Conservation (phyloP, 352 stramenopile species). For the Pythium sukuiense region DNA sequence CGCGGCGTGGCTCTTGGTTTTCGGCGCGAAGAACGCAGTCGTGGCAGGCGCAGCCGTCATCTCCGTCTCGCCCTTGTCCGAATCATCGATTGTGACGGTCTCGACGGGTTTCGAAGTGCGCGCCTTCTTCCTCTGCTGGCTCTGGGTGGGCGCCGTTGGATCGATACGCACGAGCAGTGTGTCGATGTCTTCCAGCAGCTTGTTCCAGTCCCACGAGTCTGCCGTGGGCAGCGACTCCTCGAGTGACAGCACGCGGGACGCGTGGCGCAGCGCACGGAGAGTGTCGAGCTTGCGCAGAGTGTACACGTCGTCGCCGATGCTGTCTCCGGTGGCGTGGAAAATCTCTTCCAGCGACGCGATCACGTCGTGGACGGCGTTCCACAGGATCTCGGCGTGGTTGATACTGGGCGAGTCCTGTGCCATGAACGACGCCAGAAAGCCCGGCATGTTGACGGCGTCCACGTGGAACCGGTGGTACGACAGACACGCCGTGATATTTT, state of each 20-base stretch:
- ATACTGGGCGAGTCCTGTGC: constrained; percentile 89
- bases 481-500: constrained; percentile 92
- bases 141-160: constrained; percentile 14
- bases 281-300: constrained; percentile 71
- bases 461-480: constrained; percentile 95
- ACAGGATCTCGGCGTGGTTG: constrained; percentile 92
- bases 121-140: neutral
- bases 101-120: neutral
- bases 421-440: constrained; percentile 89
- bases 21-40: neutral
- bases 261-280: constrained; percentile 61
- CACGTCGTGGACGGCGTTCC: constrained; percentile 89
- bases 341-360: constrained; percentile 86
- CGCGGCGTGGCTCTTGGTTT: neutral
- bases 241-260: constrained; percentile 58
- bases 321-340: constrained; percentile 54
- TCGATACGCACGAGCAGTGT: constrained; percentile 61
- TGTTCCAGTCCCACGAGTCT: constrained; percentile 79
- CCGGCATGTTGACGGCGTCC: constrained; percentile 89
- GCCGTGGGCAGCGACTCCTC: constrained; percentile 68
- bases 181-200: constrained; percentile 77
- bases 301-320: constrained; percentile 36
- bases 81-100: neutral
- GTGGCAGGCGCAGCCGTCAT: neutral
- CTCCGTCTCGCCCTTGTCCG: neutral